These are phyloP conservation scores for Ustilago xerochloae DNA, from an alignment of 1,284 basidiomycete species.

Conservation along the genomic window DNA sequence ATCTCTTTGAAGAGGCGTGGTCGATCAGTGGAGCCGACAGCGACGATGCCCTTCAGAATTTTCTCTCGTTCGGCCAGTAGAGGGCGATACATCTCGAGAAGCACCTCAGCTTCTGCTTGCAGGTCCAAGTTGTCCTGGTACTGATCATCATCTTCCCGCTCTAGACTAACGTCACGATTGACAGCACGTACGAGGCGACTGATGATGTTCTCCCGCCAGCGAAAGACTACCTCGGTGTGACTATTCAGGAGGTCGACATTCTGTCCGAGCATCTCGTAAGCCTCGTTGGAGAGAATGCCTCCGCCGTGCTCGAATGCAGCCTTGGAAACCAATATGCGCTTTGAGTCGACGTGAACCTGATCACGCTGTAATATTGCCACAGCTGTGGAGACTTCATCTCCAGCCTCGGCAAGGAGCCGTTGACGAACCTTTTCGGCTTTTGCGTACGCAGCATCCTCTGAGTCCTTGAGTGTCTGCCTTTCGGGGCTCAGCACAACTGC, in stretches of 20 bases:
- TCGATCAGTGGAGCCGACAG: constrained; percentile 52
- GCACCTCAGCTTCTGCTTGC: constrained; percentile 62
- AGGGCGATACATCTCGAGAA: constrained; percentile 64
- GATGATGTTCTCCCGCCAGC: constrained; percentile 55
- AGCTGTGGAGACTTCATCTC: constrained; percentile 43
- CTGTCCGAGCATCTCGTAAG: constrained; percentile 10
- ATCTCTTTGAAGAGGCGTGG: constrained; percentile 55
- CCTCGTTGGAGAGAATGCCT: constrained; percentile 20
- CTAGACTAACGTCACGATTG: constrained; percentile 61
- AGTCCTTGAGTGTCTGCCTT: constrained; percentile 33
- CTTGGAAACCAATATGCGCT: constrained; percentile 10
- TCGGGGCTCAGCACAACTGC: constrained; percentile 17
- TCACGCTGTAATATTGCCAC: constrained; percentile 20
- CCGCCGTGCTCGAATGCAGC: constrained; percentile 28
- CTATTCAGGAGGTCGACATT: constrained; percentile 32
- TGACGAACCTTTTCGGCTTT: constrained; percentile 58
- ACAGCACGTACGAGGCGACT: constrained; percentile 50
- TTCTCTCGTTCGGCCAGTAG: constrained; percentile 60
- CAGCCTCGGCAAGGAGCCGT: constrained; percentile 49
- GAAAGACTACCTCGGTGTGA: constrained; percentile 49
- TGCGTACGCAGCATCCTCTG: constrained; percentile 57
- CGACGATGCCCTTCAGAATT: constrained; percentile 54
- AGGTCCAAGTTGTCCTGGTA: constrained; percentile 65
- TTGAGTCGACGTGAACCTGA: not conserved
- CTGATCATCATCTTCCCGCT: constrained; percentile 63